Evolutionary conservation across 2,329 filamentous ascomycete species (phyloP), one percentile per base, ranked within the genome.

Genomic region (Colletotrichum filicis): DNA sequence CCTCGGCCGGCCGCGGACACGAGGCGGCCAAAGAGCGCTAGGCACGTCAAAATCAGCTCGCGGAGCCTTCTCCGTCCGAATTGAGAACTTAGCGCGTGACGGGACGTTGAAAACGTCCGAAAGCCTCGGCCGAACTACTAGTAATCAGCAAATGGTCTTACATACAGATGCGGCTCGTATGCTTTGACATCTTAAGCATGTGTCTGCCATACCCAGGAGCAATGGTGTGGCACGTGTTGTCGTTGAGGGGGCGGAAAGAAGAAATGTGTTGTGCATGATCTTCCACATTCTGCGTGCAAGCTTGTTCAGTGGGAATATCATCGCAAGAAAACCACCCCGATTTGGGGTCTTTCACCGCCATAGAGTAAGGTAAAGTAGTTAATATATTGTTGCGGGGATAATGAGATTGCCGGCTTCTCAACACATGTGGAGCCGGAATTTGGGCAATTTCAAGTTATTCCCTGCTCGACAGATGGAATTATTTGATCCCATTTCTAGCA

Each of bases 71-170:
- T 35, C 11, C 9, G 11, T 63, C 70, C 66, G 22, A 49, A 66
- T 65, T 42, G 8, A 61, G 70, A 46, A 65, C 65, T 49, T 66
- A 70, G 66, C 9, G 65, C 70, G 70, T n/a, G 66, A n/a, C 66
- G 49, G 66, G 24, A 24, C 14, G 26, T 52, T 64, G 9, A 42
- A 6, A 28, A 9, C 46, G 66, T 37, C 55, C 55, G 55, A 37
- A 65, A 24, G 22, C 70, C 70, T 73, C 70, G 70, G 70, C 30
- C 49, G 22, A 28, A 37, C 22, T 58, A 5, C 1, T 22, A 9
- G 5, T 55, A 12, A 55, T 55, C 14, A 19, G 16, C 16, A 3
- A 28, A 8, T 28, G 14, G 5, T 53, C 22, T 22, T 6, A 4
- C 49, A 56, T 19, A 22, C 6, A 37, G 30, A 26, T 37, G 11